These are phyloP conservation scores for Paralagenidium karlingii DNA, from an alignment of 352 stramenopile species.

Conservation along the genomic window DNA sequence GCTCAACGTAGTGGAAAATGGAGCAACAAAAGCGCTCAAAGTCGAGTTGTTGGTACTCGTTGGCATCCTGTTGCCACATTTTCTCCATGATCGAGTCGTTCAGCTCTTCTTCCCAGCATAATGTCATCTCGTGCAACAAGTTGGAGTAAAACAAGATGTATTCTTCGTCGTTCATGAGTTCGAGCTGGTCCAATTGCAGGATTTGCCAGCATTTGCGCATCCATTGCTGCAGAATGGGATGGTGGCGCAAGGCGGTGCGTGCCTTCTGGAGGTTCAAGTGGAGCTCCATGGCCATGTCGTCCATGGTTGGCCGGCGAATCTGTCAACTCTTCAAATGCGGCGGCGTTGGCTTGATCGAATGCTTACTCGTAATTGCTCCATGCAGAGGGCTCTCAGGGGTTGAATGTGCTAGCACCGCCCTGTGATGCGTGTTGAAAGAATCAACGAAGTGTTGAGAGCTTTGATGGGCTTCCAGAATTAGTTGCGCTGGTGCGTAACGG, in stretches of 20 bases:
- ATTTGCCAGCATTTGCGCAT: constrained; percentile 33
- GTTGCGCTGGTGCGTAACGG: too few species aligned
- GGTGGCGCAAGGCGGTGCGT: constrained; percentile 30
- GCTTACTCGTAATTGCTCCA: too few species aligned
- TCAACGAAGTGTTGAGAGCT: too few species aligned
- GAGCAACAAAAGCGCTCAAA: constrained; percentile 44
- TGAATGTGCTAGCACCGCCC: too few species aligned
- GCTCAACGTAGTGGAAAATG: constrained; percentile 42
- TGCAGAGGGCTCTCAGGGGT: too few species aligned
- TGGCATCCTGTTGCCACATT: constrained; percentile 31
- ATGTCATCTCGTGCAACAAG: constrained; percentile 43
- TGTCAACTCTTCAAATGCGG: background rate
- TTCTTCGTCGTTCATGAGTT: constrained; percentile 16
- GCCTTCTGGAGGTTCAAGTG: constrained; percentile 20
- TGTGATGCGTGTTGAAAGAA: too few species aligned
- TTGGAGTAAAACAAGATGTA: constrained; percentile 35
- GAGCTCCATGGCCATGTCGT: constrained; percentile 17
- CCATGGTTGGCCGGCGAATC: constrained; percentile 17
- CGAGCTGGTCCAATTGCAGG: constrained; percentile 3
- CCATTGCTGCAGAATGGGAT: constrained; percentile 14
- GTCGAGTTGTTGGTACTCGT: constrained; percentile 17
- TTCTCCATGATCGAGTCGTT: constrained; percentile 25
- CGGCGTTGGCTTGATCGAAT: too few species aligned
- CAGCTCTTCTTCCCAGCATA: constrained; percentile 46
- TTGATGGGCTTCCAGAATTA: too few species aligned